A percentile compares a stretch with the other conserved stretches of the same genome.
phyloP scores from a whole-genome alignment of 495 filamentous ascomycete species.

The Neurospora cerealis region DNA sequence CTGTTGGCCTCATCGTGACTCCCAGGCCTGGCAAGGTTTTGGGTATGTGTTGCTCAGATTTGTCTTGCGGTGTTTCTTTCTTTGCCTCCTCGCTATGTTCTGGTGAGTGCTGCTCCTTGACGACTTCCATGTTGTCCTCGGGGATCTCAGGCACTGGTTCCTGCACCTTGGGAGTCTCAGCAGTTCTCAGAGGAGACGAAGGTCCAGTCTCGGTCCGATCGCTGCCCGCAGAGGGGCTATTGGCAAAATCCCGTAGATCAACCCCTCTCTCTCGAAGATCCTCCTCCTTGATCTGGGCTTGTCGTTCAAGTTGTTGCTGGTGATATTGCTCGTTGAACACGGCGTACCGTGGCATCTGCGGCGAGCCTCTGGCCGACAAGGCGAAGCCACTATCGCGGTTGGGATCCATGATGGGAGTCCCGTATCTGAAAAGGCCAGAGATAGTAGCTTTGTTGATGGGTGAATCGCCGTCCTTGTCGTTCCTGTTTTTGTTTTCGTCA shows the following conservation, averaged over 20 bases:
- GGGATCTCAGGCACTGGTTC: not conserved
- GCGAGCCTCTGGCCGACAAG: slow-evolving; percentile 21
- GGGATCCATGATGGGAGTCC: slow-evolving; percentile 9
- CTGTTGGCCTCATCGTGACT: not conserved
- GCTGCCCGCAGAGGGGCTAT: not conserved
- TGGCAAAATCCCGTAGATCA: slow-evolving; percentile 31
- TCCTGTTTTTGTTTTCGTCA: slow-evolving; percentile 12
- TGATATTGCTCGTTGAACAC: not conserved
- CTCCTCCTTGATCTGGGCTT: slow-evolving; percentile 18
- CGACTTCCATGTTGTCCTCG: not conserved
- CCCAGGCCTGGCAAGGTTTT: not conserved
- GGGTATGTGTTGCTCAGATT: not conserved
- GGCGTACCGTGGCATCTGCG: slow-evolving; percentile 19
- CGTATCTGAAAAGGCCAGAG: not conserved
- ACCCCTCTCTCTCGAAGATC: slow-evolving; percentile 43
- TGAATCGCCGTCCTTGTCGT: not conserved
- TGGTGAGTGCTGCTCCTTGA: not conserved
- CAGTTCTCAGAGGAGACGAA: not conserved
- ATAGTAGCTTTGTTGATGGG: not conserved
- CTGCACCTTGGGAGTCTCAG: not conserved
- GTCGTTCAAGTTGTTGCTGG: not conserved
- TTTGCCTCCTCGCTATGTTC: not conserved
- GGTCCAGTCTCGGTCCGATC: not conserved
- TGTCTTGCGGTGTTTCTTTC: not conserved
- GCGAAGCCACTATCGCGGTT: slow-evolving; percentile 42